Percentiles rank a stretch among this genome's conserved stretches.
Conservation (phyloP, 202 grass and related monocot species). For the Eragrostis tef region DNA sequence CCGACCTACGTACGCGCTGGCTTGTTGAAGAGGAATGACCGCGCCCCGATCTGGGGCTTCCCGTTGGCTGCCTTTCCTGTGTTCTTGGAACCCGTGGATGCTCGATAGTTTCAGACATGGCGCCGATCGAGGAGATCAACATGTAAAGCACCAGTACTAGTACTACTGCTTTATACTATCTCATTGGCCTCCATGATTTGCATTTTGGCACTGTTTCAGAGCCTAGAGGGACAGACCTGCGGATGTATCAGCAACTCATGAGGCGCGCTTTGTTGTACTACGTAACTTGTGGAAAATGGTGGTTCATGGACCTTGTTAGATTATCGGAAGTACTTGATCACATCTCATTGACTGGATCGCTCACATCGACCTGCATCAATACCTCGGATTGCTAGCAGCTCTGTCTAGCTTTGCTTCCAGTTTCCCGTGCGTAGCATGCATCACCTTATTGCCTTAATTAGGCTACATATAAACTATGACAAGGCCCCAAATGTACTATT, state of each 20-base stretch:
- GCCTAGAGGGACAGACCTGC: neutral
- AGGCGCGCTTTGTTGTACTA: too few relatives aligned
- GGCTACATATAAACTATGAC: constrained; percentile 1
- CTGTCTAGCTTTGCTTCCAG: constrained; percentile 33
- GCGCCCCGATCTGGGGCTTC: constrained; percentile 1
- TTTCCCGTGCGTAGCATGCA: neutral
- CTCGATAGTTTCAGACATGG: neutral
- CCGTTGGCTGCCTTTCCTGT: constrained; percentile 48
- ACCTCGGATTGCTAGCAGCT: constrained; percentile 2
- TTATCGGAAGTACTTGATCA: neutral
- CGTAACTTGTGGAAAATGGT: too few relatives aligned
- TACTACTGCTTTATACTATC: neutral
- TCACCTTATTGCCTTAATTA: constrained; percentile 38
- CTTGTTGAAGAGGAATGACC: constrained; percentile 10
- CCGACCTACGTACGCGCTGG: neutral
- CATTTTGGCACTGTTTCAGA: neutral
- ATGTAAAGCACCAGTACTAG: neutral
- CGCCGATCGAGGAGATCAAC: neutral
- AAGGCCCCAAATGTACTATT: constrained; percentile 13
- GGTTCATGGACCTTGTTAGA: too few relatives aligned
- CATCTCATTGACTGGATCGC: neutral
- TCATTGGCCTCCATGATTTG: neutral
- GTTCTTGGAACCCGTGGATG: constrained; percentile 31
- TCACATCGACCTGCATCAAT: constrained; percentile 14
- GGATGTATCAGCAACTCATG: too few relatives aligned